Evolutionary conservation across 2,329 filamentous ascomycete species (phyloP).

Genomic region (Daldinia sp.): DNA sequence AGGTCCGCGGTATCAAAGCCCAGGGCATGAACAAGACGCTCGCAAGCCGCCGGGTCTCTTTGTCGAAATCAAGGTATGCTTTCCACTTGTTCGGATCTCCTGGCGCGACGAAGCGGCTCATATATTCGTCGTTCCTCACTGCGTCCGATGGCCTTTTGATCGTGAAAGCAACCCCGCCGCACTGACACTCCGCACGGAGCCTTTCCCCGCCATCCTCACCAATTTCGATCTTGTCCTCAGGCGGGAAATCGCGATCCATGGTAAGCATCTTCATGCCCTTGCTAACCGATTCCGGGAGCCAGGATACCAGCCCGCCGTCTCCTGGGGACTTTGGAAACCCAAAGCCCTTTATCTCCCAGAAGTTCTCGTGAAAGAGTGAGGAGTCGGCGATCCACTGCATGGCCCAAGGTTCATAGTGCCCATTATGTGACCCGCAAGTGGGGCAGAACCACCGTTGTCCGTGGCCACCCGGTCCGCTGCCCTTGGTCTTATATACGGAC

Average conservation of each 20-base stretch:
- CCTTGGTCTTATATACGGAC: constrained; percentile 53
- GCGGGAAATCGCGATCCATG: constrained; percentile 46
- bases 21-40: constrained; percentile 59
- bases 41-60: constrained; percentile 59
- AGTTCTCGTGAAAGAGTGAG: constrained; percentile 55
- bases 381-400: constrained; percentile 56
- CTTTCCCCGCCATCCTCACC: constrained; percentile 55
- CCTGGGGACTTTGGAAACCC: constrained; percentile 54
- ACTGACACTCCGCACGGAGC: constrained; percentile 60
- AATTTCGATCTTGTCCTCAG: constrained; percentile 50
- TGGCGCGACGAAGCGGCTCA: constrained; percentile 54
- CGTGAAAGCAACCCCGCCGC: constrained; percentile 62
- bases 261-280: constrained; percentile 24
- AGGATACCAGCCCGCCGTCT: constrained; percentile 55
- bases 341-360: constrained; percentile 54
- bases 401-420: constrained; percentile 51
- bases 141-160: constrained; percentile 55
- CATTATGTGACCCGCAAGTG: constrained; percentile 60
- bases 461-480: constrained; percentile 26
- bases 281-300: constrained; percentile 53
- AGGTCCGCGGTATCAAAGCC: constrained; percentile 56
- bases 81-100: constrained; percentile 58
- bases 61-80: constrained; percentile 57
- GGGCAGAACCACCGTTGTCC: constrained; percentile 59
- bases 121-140: constrained; percentile 49